Evolutionary conservation across 371 early-diverging fungal genomes (phyloP), one percentile per base, ranked within the genome.

Genomic region (Funneliformis caledonium): DNA sequence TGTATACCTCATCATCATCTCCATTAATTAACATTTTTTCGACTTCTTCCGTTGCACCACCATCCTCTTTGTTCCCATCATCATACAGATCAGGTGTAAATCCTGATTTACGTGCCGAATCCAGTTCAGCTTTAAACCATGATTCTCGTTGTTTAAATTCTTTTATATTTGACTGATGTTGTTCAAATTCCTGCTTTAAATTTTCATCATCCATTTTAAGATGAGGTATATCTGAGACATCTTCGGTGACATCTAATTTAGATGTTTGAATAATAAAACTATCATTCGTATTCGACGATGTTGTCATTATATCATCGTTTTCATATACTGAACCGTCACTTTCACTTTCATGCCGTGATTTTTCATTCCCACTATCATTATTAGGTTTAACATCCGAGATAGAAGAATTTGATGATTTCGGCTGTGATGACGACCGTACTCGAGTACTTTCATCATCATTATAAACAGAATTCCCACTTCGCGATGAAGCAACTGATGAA

Each of bases 111-210:
- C 67, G 50, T 26, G 80, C 72, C 31, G 52, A 59, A 52, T 67
- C 72, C 14, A 79, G 45, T 79, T 79, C 80, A 59, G 50, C 37
- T 22, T 50, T 56, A 22, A 52, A 79, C 80, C 80, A 79, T 37
- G 22, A 33, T 70, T 79, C 80, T 2, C 80, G 70, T 60, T 70
- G 76, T 60, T 79, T 50, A 37, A 70, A 60, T 79, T 43, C 8
- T 42, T 37, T 1, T 42, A 79, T 59, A 48, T 37, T 14, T 43
- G 10, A 22, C 9, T 70, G n/a, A 70, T 70, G 43, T 47, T 70
- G 70, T 70, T 9, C 22, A 43, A 43, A 12, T 70, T 45, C 70
- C 45, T 70, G 37, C 19, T n/a, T n/a, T 45, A 43, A 70, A 70
- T 16, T 70, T 11, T 70, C 70, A n/a, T 11, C 22, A 8, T 70